Conservation (phyloP, 179 eudicot species). For the Spergularia azorica region DNA sequence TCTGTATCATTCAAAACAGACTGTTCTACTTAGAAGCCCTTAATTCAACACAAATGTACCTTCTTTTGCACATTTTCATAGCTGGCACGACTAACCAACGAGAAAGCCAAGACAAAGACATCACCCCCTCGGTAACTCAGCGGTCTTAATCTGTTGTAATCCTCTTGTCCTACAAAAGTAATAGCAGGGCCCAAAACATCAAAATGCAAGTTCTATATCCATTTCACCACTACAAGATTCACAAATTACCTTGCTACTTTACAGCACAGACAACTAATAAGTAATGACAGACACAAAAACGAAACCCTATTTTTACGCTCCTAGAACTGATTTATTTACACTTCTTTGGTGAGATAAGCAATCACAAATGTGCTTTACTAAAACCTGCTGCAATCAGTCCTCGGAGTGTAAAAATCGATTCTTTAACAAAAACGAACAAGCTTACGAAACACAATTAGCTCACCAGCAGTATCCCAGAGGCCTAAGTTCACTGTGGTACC, state of each 20-base stretch:
- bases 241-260: not conserved
- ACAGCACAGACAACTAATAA: too few species aligned
- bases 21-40: slow-evolving; percentile 6
- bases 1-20: slow-evolving; percentile 3
- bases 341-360: not conserved
- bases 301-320: not conserved
- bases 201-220: not conserved
- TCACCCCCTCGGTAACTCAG: slow-evolving; percentile 96
- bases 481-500: slow-evolving; percentile 92
- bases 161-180: slow-evolving; percentile 75
- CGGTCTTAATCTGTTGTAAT: slow-evolving; percentile 91
- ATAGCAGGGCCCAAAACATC: slow-evolving; percentile 9
- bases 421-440: not conserved
- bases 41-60: slow-evolving; percentile 42
- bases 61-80: slow-evolving; percentile 88
- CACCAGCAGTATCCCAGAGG: slow-evolving; percentile 99
- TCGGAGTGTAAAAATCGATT: not conserved
- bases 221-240: slow-evolving; percentile 4
- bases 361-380: not conserved
- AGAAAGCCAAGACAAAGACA: slow-evolving; percentile 93
- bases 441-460: slow-evolving; percentile 15
- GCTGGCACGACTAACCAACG: slow-evolving; percentile 97
- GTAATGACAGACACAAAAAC: not conserved
- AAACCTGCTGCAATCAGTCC: not conserved
- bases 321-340: too few species aligned